Conservation (phyloP, 2,329 filamentous ascomycete species). For the Colletotrichum godetiae region DNA sequence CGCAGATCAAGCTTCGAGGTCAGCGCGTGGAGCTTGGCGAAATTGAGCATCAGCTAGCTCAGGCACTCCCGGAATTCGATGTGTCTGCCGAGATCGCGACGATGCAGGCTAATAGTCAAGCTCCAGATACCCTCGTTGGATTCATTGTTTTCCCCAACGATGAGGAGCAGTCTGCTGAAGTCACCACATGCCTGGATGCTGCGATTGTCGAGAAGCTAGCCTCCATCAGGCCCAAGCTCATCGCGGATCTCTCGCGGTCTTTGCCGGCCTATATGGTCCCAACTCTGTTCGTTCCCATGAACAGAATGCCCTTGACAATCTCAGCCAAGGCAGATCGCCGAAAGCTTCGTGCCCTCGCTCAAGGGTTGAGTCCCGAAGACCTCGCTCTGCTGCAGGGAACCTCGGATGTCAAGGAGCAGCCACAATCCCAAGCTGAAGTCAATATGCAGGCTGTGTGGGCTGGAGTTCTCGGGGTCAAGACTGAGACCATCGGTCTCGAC, state of each 20-base stretch:
- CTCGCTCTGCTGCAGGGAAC: neutral
- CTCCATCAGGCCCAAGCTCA: neutral
- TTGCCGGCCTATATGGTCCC: conserved; percentile 9
- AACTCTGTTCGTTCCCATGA: neutral
- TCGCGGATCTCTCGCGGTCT: neutral
- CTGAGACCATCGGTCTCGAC: conserved; percentile 31
- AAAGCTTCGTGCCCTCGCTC: neutral
- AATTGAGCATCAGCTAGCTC: conserved; percentile 3
- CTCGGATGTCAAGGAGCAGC: neutral
- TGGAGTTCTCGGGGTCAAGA: conserved; percentile 19
- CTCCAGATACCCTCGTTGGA: neutral
- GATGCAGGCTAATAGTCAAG: neutral
- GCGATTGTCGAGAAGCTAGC: neutral
- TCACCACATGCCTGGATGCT: neutral
- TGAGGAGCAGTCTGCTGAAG: neutral
- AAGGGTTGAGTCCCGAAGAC: neutral
- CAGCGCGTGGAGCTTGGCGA: conserved; percentile 1
- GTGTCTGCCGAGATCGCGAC: neutral
- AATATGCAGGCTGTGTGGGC: conserved; percentile 34
- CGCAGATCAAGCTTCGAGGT: conserved; percentile 33
- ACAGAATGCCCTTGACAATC: conserved; percentile 1
- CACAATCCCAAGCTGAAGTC: conserved; percentile 15
- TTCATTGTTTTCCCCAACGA: neutral
- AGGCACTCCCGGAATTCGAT: conserved; percentile 14
- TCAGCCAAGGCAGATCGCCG: neutral